Evolutionary conservation across 2,329 filamentous ascomycete species (phyloP), one percentile per base, ranked within the genome.

Genomic region (Botrytis elliptica): DNA sequence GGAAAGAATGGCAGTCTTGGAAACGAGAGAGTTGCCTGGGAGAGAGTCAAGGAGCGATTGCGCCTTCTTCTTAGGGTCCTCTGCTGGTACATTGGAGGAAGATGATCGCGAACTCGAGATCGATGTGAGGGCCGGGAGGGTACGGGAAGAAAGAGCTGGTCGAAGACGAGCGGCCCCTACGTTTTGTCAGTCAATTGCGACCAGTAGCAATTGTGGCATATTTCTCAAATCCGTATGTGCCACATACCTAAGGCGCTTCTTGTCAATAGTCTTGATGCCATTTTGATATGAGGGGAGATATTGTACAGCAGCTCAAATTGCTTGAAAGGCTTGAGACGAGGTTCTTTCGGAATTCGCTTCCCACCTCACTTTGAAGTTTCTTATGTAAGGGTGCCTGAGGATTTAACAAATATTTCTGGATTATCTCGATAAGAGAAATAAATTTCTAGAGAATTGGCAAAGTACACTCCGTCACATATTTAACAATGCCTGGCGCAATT

Each of bases 1-100:
- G 82, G 95, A 98, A 82, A 99, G 92, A 83, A 98, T 95, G 82
- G 96, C 96, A 80, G 94, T 94, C 92, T 99, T 99, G 85, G 94
- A 97, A 83, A 97, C 87, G 78, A 98, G 88, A 82, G 89, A 95
- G 89, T 90, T 97, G 81, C 97, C 96, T 81, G 96, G 96, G 72
- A 99, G 89, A 77, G 95, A 88, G 82, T 99, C 94, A 82, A 99
- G 87, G 85, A 99, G 93, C 78, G 94, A 97, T 87, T 97, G 93
- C 75, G 96, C 96, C 90, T 97, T 97, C 87, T 93, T 93, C 89
- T 97, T 95, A 83, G 97, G 95, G 82, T 97, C 93, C 85, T 96
- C 91, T 80, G 91, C 85, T 76, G 95, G 93, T 73, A 95, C 90
- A 83, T 90, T 92, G 82, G 93, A 95, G 81, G 89, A 86, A 83